Percentiles rank a stretch among this genome's conserved stretches.
Evolutionary conservation across 2,329 filamentous ascomycete species (phyloP).

Genomic region (Aureobasidium namibiae): DNA sequence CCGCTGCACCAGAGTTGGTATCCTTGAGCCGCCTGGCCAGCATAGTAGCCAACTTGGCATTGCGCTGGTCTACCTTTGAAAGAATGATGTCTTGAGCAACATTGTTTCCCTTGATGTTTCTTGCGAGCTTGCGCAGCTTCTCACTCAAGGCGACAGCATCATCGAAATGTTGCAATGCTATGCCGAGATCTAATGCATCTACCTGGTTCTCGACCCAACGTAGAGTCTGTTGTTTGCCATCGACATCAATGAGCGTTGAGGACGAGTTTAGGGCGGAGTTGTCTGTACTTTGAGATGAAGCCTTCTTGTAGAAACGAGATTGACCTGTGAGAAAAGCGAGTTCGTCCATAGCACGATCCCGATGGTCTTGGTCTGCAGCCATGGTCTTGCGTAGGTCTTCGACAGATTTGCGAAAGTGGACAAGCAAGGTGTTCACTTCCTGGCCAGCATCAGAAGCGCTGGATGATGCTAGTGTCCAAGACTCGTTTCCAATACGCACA

Average conservation of each 20-base stretch:
- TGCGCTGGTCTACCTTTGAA: conserved; percentile 81
- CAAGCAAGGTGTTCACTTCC: conserved; percentile 72
- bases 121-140: conserved; percentile 70
- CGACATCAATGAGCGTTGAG: conserved; percentile 79
- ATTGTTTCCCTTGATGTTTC: conserved; percentile 72
- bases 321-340: conserved; percentile 24
- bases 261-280: conserved; percentile 20
- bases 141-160: conserved; percentile 76
- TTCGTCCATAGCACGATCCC: conserved; percentile 51
- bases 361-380: conserved; percentile 79
- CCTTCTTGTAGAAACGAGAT: conserved; percentile 58
- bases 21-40: conserved; percentile 70
- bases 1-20: conserved; percentile 65
- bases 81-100: conserved; percentile 88
- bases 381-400: conserved; percentile 83
- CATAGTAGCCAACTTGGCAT: conserved; percentile 64
- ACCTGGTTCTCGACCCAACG: conserved; percentile 94
- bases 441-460: conserved; percentile 56
- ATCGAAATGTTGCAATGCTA: conserved; percentile 84
- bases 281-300: conserved; percentile 41
- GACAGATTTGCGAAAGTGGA: conserved; percentile 85
- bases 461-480: conserved; percentile 83
- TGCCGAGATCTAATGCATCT: conserved; percentile 91
- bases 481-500: conserved; percentile 80
- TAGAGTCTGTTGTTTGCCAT: conserved; percentile 92